Conservation (phyloP, 2,329 filamentous ascomycete genomes). For the Tricladium varicosporioides region DNA sequence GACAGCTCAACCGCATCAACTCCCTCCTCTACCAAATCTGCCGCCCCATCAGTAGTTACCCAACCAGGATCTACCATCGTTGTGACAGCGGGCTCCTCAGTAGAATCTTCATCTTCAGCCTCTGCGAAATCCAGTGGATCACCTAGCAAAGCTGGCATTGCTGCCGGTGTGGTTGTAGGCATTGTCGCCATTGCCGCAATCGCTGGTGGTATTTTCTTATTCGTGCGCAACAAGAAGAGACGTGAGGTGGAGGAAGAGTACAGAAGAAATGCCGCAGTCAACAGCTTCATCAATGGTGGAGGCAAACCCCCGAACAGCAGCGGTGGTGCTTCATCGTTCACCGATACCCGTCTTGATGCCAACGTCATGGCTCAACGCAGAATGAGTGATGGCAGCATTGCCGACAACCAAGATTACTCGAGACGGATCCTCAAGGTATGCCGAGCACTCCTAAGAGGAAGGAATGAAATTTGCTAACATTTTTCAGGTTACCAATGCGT, state of each 20-base stretch:
- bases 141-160: slow-evolving; percentile 68
- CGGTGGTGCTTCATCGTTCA: slow-evolving; percentile 62
- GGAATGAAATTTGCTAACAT: slow-evolving; percentile 1
- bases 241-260: slow-evolving; percentile 81
- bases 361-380: slow-evolving; percentile 76
- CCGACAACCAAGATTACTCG: slow-evolving; percentile 95
- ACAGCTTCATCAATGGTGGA: slow-evolving; percentile 67
- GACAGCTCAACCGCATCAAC: slow-evolving; percentile 9
- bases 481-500: slow-evolving; percentile 57
- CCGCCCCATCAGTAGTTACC: slow-evolving; percentile 29
- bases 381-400: slow-evolving; percentile 93
- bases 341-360: slow-evolving; percentile 83
- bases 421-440: slow-evolving; percentile 90
- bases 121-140: slow-evolving; percentile 8
- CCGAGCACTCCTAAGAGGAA: slow-evolving; percentile 27
- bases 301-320: slow-evolving; percentile 59
- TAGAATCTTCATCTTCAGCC: slow-evolving; percentile 8
- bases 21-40: slow-evolving; percentile 21
- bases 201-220: slow-evolving; percentile 69
- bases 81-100: slow-evolving; percentile 26
- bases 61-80: slow-evolving; percentile 30
- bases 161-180: slow-evolving; percentile 83
- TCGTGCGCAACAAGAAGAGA: slow-evolving; percentile 72
- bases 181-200: slow-evolving; percentile 67
- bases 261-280: slow-evolving; percentile 75